A percentile compares a stretch with the other conserved stretches of the same genome.
Evolutionary conservation across 2,329 filamentous ascomycete genomes (phyloP).

Genomic region (Ustulina deusta): DNA sequence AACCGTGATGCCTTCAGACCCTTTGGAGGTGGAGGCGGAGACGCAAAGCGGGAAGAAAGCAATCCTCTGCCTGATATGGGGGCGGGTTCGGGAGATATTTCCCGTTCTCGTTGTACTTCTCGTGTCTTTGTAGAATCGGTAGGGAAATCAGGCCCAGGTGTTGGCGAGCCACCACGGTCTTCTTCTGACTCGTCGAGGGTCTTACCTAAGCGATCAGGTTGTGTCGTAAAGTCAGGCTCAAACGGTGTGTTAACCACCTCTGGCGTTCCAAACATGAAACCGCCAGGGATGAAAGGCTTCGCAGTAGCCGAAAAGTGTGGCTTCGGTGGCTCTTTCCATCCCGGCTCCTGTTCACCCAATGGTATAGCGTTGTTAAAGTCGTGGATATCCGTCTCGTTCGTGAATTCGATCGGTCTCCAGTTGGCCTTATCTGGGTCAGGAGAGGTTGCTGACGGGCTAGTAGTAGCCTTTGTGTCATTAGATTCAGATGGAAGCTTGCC

Average conservation of each 20-base stretch:
- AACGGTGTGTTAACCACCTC: constrained; percentile 48
- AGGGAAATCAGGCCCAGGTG: constrained; percentile 49
- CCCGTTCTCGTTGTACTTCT: constrained; percentile 17
- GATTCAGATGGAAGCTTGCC: constrained; percentile 54
- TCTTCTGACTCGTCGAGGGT: constrained; percentile 46
- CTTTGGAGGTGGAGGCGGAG: constrained; percentile 52
- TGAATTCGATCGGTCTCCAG: constrained; percentile 73
- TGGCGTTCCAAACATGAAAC: constrained; percentile 51
- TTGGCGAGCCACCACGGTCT: constrained; percentile 51
- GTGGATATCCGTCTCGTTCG: constrained; percentile 60
- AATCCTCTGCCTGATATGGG: constrained; percentile 44
- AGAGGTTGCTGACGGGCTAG: constrained; percentile 65
- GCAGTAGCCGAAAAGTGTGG: constrained; percentile 76
- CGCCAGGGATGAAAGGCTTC: constrained; percentile 71
- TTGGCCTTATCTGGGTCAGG: constrained; percentile 62
- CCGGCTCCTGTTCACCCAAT: constrained; percentile 57
- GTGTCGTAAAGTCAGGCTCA: constrained; percentile 46
- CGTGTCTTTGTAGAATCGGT: constrained; percentile 38
- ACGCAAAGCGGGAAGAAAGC: constrained; percentile 52
- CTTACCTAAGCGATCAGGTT: constrained; percentile 44
- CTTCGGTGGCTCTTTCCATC: constrained; percentile 60
- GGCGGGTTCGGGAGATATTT: constrained; percentile 42
- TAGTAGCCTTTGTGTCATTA: constrained; percentile 59
- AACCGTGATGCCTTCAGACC: constrained; percentile 63
- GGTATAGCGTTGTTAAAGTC: constrained; percentile 66